These are phyloP conservation scores for Fibroporia radiculosa DNA, from an alignment of 768 basidiomycete genomes.

Conservation along the genomic window DNA sequence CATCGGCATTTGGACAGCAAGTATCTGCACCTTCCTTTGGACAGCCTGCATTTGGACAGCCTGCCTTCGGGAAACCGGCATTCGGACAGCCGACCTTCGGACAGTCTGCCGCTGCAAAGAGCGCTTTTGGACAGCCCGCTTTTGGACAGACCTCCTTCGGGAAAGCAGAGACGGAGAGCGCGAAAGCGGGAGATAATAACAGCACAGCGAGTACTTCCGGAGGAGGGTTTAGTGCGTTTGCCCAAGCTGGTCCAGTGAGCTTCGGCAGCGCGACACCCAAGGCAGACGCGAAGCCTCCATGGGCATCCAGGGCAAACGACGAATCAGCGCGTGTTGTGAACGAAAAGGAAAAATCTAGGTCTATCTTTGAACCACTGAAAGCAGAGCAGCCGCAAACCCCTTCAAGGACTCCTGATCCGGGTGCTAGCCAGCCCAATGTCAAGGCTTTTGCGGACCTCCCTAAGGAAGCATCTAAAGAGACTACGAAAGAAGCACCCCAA, in stretches of 20 bases:
- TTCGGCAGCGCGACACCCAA: slow-evolving; percentile 6
- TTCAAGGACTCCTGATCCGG: neutral
- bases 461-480: neutral
- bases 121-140: slow-evolving; percentile 20
- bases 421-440: neutral
- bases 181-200: neutral
- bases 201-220: neutral
- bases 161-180: neutral
- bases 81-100: slow-evolving; percentile 27
- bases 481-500: neutral
- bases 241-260: slow-evolving; percentile 4
- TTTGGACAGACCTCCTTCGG: slow-evolving; percentile 24
- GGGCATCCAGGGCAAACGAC: slow-evolving; percentile 4
- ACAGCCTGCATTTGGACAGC: slow-evolving; percentile 11
- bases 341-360: slow-evolving; percentile 5
- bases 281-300: slow-evolving; percentile 7
- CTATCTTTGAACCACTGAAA: no score
- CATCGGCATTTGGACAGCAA: slow-evolving; percentile 2
- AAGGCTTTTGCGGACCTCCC: neutral
- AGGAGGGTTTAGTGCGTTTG: slow-evolving; percentile 11
- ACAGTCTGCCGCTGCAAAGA: slow-evolving; percentile 25
- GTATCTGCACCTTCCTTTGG: slow-evolving; percentile 17
- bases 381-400: neutral
- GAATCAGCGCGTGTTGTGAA: neutral
- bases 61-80: slow-evolving; percentile 21